phyloP scores from a whole-genome alignment of 1,139 yeast genomes.

The Casaregolazyma lundiana region DNA sequence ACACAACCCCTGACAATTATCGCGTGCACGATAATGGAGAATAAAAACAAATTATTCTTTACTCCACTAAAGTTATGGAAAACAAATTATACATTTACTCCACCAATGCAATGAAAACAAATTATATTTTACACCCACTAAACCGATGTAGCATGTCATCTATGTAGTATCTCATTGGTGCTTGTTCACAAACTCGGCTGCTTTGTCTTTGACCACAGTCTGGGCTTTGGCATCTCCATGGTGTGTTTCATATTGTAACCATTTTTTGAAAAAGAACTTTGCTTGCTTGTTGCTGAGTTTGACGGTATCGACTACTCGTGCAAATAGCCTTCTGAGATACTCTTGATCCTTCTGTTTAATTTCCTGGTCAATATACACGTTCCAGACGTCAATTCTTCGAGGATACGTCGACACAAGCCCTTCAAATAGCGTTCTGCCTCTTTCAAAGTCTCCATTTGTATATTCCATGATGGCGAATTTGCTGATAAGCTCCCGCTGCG shows the following conservation, averaged over 20 bases:
- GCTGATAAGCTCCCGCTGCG: conserved; percentile 74
- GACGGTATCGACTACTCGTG: conserved; percentile 56
- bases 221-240: conserved; percentile 63
- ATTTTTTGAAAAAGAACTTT: conserved; percentile 88
- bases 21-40: too few relatives aligned
- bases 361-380: conserved; percentile 90
- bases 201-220: conserved; percentile 87
- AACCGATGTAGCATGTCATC: neutral
- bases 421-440: conserved; percentile 91
- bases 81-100: too few relatives aligned
- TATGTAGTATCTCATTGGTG: conserved; percentile 9
- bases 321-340: conserved; percentile 73
- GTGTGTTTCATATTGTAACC: conserved; percentile 77
- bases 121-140: conserved; percentile 2
- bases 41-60: too few relatives aligned
- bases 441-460: conserved; percentile 74
- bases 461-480: conserved; percentile 90
- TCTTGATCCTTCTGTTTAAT: conserved; percentile 58
- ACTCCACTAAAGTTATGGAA: too few relatives aligned
- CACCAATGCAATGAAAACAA: too few relatives aligned
- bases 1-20: too few relatives aligned
- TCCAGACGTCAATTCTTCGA: conserved; percentile 91
- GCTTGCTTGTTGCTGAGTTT: conserved; percentile 88
- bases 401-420: conserved; percentile 88
- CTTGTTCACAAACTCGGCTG: conserved; percentile 61